Evolutionary conservation across 202 grass and related monocot species (phyloP), one percentile per base, ranked within the genome.

Genomic region (Panicum hallii): DNA sequence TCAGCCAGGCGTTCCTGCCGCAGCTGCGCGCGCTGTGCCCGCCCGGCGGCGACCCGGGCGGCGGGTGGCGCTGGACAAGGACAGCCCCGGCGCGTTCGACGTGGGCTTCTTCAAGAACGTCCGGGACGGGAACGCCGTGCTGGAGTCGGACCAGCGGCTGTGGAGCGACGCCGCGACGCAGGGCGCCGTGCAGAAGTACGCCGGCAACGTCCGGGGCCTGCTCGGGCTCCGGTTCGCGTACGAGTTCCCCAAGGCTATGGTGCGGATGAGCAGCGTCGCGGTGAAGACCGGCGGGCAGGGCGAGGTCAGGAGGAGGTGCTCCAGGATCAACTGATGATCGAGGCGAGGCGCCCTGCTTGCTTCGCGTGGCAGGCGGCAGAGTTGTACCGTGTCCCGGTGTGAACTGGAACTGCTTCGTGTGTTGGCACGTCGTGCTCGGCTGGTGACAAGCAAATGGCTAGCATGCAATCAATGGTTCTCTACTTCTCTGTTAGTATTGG

Each of bases 61-160:
- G 45, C 81, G 67, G 13, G 90, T 91, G 66, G 83, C 92, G 68
- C 95, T 95, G 50, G 95, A 98, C 90, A 55, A 2, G 63, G 90
- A 79, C 58, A 88, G 68, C 52, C 62, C 83, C 0, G 79, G 54
- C 2, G 55, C 41, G 16, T 95, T 98, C 79, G 92, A 98, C 54
- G 90, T 66, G 6, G 82, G 70, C 71, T 98, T 88, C 87, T 95
- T 95, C 85, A 90, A 91, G 84, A 95, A 98, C 81, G 73, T 95
- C 20, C 86, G 90, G 63, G 89, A 95, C 82, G 90, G 92, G 15
- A 80, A 46, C 71, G 92, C 55, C 5, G 89, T 89, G 54, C 75
- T 97, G 61, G 92, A 97, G 89, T 97, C 92, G 34, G 92, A 97
- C 83, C 90, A 97, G 87, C 62, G 95, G 83, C 79, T 95, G 50